Base-by-base conservation (phyloP, 495 filamentous ascomycete genomes). In the Daldinia concentrica region DNA sequence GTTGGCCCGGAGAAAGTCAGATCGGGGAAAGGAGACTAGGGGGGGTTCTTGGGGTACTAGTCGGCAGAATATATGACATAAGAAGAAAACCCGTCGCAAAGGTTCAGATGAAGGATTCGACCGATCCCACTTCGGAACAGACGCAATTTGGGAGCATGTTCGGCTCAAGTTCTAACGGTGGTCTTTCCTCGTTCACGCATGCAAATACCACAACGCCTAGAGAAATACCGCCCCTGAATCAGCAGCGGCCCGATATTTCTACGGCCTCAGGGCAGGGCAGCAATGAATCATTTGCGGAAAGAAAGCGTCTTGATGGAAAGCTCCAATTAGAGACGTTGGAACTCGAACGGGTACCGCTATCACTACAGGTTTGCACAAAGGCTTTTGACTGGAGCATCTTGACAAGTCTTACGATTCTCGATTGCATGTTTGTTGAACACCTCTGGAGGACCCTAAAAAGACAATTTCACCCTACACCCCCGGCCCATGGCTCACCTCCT, bases 401-500 rank as follows among this genome's bases (percentile, higher is more conserved):
- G 45, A 91, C 88, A n/a, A 91, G 83, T 15, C 80, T 98, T 55
- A 97, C 95, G 0, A 85, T 98, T 15, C 87, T 98, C 54, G 84
- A 90, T 45, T 97, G 95, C 76, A 82, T 86, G 29, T 86, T 91
- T 54, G 90, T 93, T 74, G 93, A 96, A 43, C 83, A 87, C 52
- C 86, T 98, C 3, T 97, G 93, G 93, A 90, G 89, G 74, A 86
- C 89, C 39, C 84, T 98, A 9, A 88, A 91, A 43, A 86, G 89
- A 17, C 86, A 88, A 19, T 97, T 90, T 74, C 83, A 88, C 32
- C 93, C 94, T n/a, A 77, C 79, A 3, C 61, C 78, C 19, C 64
- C 75, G 52, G 12, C 43, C 57, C 58, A 77, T 52, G 63, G 73
- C 56, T 57, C 79, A 22, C 68, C 72, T 34, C 59, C 76, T 56